Conservation (phyloP, 306 rosid genomes). For the Erythrophleum fordii region DNA sequence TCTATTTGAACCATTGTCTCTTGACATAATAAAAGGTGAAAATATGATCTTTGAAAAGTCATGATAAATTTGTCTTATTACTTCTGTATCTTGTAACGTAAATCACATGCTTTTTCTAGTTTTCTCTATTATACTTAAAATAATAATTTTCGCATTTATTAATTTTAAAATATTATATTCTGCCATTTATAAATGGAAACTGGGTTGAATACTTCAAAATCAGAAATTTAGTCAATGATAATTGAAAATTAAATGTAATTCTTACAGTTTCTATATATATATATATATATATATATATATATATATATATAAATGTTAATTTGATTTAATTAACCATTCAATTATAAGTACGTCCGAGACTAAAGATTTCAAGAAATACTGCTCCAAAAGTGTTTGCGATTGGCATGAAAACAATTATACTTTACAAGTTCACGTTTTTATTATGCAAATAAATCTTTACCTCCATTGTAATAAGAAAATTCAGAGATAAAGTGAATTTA, state of each 20-base stretch:
- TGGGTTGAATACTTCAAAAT: no score
- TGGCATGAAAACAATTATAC: background rate
- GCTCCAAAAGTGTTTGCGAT: background rate
- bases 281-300: no score
- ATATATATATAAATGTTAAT: no score
- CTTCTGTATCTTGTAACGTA: no score
- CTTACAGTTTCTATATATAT: no score
- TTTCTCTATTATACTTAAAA: background rate
- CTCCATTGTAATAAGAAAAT: background rate
- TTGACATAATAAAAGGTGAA: background rate
- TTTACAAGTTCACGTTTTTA: background rate
- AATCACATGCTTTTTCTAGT: background rate
- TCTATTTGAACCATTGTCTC: background rate
- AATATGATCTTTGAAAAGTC: background rate
- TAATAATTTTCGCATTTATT: background rate
- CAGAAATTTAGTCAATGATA: no score
- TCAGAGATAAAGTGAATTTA: background rate
- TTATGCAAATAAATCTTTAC: background rate
- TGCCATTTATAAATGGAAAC: no score
- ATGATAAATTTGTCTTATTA: background rate
- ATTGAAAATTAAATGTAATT: no score
- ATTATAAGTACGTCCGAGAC: background rate
- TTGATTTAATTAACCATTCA: no score
- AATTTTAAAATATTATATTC: no score
- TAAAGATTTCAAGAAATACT: background rate